phyloP scores from a whole-genome alignment of 163 green algal species.

The Scenedesmus sp. region DNA sequence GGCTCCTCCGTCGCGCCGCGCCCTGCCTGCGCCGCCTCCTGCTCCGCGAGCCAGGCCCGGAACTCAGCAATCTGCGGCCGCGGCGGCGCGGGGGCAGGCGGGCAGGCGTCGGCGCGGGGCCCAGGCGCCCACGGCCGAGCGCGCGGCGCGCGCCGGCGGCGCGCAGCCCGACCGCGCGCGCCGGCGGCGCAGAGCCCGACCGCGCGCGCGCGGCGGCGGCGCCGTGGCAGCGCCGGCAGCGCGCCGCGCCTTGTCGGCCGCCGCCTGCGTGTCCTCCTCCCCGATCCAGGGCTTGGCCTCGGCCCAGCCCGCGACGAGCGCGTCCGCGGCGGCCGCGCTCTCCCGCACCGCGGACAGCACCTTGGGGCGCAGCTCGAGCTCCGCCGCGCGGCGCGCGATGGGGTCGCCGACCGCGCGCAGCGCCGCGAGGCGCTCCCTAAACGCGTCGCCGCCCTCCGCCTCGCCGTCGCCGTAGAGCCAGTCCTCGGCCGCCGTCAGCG shows the following conservation, averaged over 20 bases:
- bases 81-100: not conserved
- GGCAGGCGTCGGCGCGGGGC: not conserved
- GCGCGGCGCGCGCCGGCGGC: no score
- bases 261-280: constrained; percentile 64
- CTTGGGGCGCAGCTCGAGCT: constrained; percentile 61
- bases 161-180: no score
- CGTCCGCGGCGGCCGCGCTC: not conserved
- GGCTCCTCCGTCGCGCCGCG: constrained; percentile 78
- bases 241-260: constrained; percentile 71
- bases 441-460: constrained; percentile 62
- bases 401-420: constrained; percentile 70
- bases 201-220: constrained; percentile 64
- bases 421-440: constrained; percentile 59
- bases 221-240: constrained; percentile 46
- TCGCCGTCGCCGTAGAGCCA: constrained; percentile 96
- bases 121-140: no score
- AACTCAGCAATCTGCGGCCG: constrained; percentile 69
- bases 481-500: constrained; percentile 89
- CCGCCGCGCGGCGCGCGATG: constrained; percentile 66
- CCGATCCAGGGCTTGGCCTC: constrained; percentile 91
- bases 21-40: constrained; percentile 72
- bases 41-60: constrained; percentile 72
- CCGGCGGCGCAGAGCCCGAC: no score
- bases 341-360: not conserved
- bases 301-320: constrained; percentile 61